phyloP scores from a whole-genome alignment of 202 grass and related monocot species.

The Setaria viridis region DNA sequence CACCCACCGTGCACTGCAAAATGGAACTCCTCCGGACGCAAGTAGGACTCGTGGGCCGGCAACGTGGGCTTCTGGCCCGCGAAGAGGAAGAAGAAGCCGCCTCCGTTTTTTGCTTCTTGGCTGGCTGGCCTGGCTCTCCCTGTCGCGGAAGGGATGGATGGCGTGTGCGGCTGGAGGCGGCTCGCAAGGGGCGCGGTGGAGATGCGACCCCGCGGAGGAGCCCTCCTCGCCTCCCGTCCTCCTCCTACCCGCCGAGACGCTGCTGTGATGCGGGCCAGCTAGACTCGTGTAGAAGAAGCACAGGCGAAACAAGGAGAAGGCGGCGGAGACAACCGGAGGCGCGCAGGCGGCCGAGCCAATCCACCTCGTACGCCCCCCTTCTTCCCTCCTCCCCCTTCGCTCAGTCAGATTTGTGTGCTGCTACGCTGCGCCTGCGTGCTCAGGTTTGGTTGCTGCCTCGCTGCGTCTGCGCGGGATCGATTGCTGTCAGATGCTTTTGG shows the following conservation, averaged over 20 bases:
- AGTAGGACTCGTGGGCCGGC: background rate
- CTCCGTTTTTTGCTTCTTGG: no score
- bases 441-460: background rate
- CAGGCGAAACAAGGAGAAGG: background rate
- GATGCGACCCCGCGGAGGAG: conserved; percentile 6
- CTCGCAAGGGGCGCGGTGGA: conserved; percentile 37
- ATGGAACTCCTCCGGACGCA: no score
- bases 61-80: background rate
- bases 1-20: no score
- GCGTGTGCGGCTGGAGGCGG: conserved; percentile 33
- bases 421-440: background rate
- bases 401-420: background rate
- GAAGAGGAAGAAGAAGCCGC: background rate
- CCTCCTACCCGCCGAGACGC: background rate
- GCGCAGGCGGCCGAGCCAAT: background rate
- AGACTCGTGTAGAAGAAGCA: background rate
- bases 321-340: background rate
- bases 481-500: background rate
- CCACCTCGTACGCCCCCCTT: background rate
- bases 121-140: background rate
- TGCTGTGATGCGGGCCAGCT: background rate
- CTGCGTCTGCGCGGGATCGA: background rate
- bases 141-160: background rate
- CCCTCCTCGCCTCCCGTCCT: background rate
- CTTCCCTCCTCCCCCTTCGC: background rate